These are phyloP conservation scores for Alternaria triticina DNA, from an alignment of 2,329 filamentous ascomycete genomes.

Conservation along the genomic window DNA sequence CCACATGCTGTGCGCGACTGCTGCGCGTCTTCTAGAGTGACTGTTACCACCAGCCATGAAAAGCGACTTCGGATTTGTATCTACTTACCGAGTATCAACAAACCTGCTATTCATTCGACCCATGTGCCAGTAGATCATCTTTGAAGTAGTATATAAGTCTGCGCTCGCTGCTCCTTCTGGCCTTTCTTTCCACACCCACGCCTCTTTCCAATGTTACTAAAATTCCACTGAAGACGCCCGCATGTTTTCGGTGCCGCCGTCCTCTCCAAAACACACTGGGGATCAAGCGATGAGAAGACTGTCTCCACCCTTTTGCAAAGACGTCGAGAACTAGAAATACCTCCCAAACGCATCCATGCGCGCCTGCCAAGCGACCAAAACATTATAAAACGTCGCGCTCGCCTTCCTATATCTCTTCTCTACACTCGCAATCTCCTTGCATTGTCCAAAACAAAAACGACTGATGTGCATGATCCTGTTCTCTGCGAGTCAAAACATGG, in stretches of 20 bases:
- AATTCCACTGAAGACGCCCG: no score
- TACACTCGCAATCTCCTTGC: not conserved
- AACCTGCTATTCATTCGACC: not conserved
- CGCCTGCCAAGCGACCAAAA: rapidly evolving
- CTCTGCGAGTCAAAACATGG: not conserved
- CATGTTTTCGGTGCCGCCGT: not conserved
- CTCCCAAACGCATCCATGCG: not conserved
- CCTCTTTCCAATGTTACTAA: not conserved
- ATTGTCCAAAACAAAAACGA: not conserved
- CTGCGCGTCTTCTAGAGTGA: not conserved
- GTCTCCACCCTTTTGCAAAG: not conserved
- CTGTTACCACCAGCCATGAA: not conserved
- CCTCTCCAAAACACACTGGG: no score
- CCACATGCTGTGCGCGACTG: not conserved
- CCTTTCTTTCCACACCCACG: not conserved
- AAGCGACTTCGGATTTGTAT: not conserved
- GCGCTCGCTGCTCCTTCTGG: not conserved
- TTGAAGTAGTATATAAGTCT: not conserved
- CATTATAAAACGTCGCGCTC: not conserved
- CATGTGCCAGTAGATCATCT: not conserved
- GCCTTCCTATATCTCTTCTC: not conserved
- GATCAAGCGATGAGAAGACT: no score
- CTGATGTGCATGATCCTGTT: not conserved
- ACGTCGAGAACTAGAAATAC: not conserved
- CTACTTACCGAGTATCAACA: not conserved